Evolutionary conservation across 352 stramenopile genomes (phyloP), one percentile per base, ranked within the genome.

Genomic region (Phytophthora fragariae): DNA sequence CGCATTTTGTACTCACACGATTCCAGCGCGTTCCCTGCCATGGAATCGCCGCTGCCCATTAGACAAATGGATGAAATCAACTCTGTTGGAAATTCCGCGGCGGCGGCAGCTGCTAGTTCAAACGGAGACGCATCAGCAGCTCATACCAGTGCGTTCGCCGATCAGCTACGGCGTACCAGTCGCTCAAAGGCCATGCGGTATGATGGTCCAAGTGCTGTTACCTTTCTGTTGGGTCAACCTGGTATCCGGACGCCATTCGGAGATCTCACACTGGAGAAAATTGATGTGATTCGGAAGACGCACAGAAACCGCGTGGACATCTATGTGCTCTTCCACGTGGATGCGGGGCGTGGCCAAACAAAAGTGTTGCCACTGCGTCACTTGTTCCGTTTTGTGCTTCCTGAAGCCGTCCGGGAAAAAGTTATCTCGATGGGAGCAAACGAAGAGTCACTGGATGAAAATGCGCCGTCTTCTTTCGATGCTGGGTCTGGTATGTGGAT

Each of bases 201-300:
- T 58, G 82, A 95, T 17, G 89, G 89, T 31, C 85, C 89, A 19
- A 76, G 71, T 14, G 81, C 86, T 49, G 79, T 95, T 3, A 85
- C 85, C 0, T 95, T 94, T 68, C 62, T 94, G 14, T 57, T 95
- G 14, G 83, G 77, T 15, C 81, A 93, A 37, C 75, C 76, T 39
- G 83, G 79, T 24, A 74, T 97, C 37, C 90, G 84, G 24, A 94
- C 90, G 7, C 84, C 80, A 14, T 94, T 95, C 68, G 90, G 90
- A 14, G 90, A 97, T 62, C 85, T 92, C 17, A 75, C 88, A 17
- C 76, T 97, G n/a, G 83, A 92, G 21, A 94, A 95, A 75, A 85
- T 97, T 53, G 88, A 95, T 62, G 77, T 97, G 19, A 82, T 95
- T 67, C 84, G 88, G 5, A 81, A 83, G 39, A 71, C 85, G 35